Base-by-base conservation (phyloP, 352 stramenopile genomes). In the Phytophthora ramorum region DNA sequence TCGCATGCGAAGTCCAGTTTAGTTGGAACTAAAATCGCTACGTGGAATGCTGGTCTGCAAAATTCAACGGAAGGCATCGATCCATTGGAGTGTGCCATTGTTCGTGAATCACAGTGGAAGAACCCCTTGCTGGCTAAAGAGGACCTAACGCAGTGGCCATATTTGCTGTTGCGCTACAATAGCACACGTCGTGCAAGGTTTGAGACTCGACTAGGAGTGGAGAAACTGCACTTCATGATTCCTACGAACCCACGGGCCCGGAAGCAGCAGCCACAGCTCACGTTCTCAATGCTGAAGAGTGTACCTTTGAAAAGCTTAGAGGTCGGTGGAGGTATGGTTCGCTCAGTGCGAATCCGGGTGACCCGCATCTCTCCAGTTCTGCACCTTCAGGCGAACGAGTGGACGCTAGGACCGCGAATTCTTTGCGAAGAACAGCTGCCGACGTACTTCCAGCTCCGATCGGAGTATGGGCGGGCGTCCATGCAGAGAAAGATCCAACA, bases 331-430 rank as follows among this genome's bases (percentile, higher is more conserved):
- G 85, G 85, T 3, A 76, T 91, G 56, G 78, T 85, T 26, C 79
- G 85, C 37, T 89, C 83, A 4, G 76, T 91, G 9, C 69, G 85
- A 34, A 51, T 90, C 20, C 37, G 78, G 4, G 71, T 92, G 17
- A 58, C 55, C 2, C 78, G 83, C 19, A 75, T 90, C 32, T 90
- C 81, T 38, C 81, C 78, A 14, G 48, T 91, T 10, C 51, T 93
- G 26, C 71, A 90, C 58, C 69, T 91, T n/a, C 85, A 92, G 54
- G 38, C 79, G 5, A 93, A 90, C 44, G 81, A 90, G 35, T 81
- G 71, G 46, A 81, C 74, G 0, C 48, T 90, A 24, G 85, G 85
- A 16, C 85, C 85, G 6, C 72, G 83, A 19, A 85, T 92, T 49
- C 45, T 93, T 0, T 84, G 80, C 24, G 81, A 90, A n/a, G 81